Conservation (phyloP, 2,329 filamentous ascomycete genomes). For the Fusarium torulosum region DNA sequence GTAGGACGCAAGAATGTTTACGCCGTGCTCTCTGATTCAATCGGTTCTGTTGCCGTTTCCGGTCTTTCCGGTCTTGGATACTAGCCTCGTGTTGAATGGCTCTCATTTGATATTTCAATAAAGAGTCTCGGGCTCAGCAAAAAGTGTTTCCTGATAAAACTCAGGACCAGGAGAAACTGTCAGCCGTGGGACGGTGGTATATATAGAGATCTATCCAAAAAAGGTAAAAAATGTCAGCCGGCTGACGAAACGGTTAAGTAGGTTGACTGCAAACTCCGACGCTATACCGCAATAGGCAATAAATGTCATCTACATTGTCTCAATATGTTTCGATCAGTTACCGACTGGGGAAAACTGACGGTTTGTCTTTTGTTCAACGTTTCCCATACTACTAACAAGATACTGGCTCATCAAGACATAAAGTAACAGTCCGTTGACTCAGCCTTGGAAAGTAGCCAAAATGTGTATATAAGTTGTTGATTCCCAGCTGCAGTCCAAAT, state of each 20-base stretch:
- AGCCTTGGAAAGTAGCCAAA: not conserved
- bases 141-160: no score
- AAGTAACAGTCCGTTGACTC: not conserved
- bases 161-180: not conserved
- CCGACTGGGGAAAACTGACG: not conserved
- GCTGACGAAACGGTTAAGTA: slow-evolving; percentile 17
- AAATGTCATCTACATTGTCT: slow-evolving; percentile 25
- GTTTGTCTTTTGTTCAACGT: not conserved
- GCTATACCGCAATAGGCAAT: slow-evolving; percentile 28
- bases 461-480: slow-evolving; percentile 3
- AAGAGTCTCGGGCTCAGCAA: rapidly evolving
- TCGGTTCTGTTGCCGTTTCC: slow-evolving; percentile 31
- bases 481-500: no score
- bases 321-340: not conserved
- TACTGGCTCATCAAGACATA: not conserved
- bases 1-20: slow-evolving; percentile 1
- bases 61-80: slow-evolving; percentile 13
- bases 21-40: slow-evolving; percentile 36
- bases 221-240: slow-evolving; percentile 29
- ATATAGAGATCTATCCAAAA: not conserved
- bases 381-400: not conserved
- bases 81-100: not conserved
- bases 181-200: not conserved
- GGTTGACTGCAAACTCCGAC: slow-evolving; percentile 10
- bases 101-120: not conserved